Percentiles rank a stretch among this genome's conserved stretches.
Conservation (phyloP, 805 yeast species). For the Kluyveromyces dobzhanskii region DNA sequence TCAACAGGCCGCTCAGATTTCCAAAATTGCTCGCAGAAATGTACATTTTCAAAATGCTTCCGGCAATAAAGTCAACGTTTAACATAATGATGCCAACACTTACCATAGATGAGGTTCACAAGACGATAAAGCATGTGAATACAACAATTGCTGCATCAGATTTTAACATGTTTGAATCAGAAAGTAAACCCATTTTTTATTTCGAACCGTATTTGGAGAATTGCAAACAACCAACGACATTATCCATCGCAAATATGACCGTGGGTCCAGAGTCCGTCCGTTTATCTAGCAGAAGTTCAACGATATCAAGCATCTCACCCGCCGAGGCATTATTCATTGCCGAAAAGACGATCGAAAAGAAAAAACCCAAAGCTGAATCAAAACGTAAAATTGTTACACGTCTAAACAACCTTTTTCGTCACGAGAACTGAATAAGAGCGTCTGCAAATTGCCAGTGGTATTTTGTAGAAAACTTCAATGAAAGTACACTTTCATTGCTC, state of each 20-base stretch:
- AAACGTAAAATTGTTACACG: not conserved
- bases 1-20: not conserved
- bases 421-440: not conserved
- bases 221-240: not conserved
- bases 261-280: not conserved
- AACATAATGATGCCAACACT: too few species aligned
- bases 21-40: not conserved
- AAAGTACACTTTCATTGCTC: too few species aligned
- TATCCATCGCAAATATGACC: not conserved
- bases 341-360: not conserved
- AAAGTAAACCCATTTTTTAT: slow-evolving; percentile 3
- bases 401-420: not conserved
- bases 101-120: not conserved
- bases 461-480: too few species aligned
- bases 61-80: not conserved
- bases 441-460: too few species aligned
- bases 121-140: slow-evolving; percentile 1
- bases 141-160: slow-evolving; percentile 1
- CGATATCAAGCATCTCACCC: not conserved
- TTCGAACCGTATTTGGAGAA: not conserved
- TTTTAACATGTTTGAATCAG: not conserved
- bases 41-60: not conserved
- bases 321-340: not conserved
- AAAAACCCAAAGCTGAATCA: not conserved
- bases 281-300: not conserved